Evolutionary conservation across 192 early-diverging fungal species (phyloP).

Genomic region (Mortierella hygrophila): DNA sequence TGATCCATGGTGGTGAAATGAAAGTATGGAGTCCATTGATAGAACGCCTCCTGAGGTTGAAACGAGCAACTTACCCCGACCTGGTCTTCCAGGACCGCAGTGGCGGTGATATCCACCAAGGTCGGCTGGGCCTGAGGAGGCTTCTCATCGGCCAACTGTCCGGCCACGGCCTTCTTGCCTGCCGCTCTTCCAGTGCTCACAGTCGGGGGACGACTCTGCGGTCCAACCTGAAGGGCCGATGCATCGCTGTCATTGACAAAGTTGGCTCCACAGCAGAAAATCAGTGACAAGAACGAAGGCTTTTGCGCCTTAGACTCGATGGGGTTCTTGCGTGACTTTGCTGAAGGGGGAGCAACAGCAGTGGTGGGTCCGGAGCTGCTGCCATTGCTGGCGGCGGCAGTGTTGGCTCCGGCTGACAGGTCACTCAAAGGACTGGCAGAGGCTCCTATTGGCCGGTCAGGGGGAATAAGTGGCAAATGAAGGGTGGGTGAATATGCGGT

Average conservation of each 20-base stretch:
- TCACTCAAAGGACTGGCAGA: constrained; percentile 44
- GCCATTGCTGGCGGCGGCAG: constrained; percentile 15
- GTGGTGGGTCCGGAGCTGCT: constrained; percentile 13
- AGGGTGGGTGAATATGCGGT: neutral
- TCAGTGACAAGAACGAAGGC: constrained; percentile 41
- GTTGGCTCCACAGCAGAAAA: constrained; percentile 54
- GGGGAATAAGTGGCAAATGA: neutral
- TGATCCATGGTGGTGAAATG: constrained; percentile 2
- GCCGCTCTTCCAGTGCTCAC: constrained; percentile 42
- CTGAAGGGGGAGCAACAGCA: constrained; percentile 13
- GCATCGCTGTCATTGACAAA: constrained; percentile 49
- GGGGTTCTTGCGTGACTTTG: constrained; percentile 35
- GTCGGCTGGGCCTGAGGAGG: constrained; percentile 24
- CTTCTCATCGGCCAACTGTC: constrained; percentile 32
- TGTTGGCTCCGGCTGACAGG: constrained; percentile 48
- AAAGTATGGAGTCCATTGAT: neutral
- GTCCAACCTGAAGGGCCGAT: constrained; percentile 17
- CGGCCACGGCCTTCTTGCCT: constrained; percentile 40
- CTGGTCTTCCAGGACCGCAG: constrained; percentile 19
- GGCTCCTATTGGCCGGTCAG: constrained; percentile 22
- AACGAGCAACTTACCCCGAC: constrained; percentile 30
- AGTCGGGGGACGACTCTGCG: constrained; percentile 13
- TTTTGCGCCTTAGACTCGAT: constrained; percentile 42
- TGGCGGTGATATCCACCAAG: constrained; percentile 11
- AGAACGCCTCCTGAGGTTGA: constrained; percentile 4